Evolutionary conservation across 495 filamentous ascomycete species (phyloP).

Genomic region (Podospora pseudopauciseta): DNA sequence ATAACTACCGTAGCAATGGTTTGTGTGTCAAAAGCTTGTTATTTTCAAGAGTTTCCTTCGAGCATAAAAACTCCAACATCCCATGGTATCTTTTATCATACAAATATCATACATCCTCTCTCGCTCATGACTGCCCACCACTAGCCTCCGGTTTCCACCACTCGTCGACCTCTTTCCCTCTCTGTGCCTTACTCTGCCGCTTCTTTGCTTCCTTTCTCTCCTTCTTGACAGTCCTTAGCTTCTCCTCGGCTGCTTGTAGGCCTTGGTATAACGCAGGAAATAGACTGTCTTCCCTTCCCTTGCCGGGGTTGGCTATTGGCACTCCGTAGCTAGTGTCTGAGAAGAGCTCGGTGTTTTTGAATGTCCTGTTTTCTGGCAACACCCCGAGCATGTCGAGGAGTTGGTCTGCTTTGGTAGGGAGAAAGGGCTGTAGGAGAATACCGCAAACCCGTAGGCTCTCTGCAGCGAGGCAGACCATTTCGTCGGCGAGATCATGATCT

Average conservation of each 20-base stretch:
- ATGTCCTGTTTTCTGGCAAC: constrained; percentile 51
- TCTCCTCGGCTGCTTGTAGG: neutral
- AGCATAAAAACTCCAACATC: too few species aligned
- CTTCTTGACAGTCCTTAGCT: neutral
- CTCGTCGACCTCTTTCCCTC: neutral
- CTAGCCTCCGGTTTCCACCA: neutral
- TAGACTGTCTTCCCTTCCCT: constrained; percentile 20
- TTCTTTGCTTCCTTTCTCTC: neutral
- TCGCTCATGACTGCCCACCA: neutral
- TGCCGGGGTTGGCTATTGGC: constrained; percentile 46
- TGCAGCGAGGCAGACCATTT: constrained; percentile 62
- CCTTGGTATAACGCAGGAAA: constrained; percentile 34
- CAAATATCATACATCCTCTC: neutral
- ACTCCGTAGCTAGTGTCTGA: constrained; percentile 68
- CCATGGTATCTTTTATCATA: too few species aligned
- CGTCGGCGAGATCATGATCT: constrained; percentile 20
- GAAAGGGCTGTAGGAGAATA: constrained; percentile 86
- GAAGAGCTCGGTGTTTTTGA: constrained; percentile 53
- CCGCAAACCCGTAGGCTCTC: constrained; percentile 78
- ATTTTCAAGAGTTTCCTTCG: too few species aligned
- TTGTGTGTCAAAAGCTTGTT: too few species aligned
- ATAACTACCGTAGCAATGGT: too few species aligned
- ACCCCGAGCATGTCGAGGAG: constrained; percentile 79
- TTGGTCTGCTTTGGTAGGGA: constrained; percentile 72
- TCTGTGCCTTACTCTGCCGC: neutral